A percentile compares a stretch with the other conserved stretches of the same genome.
These are phyloP conservation scores for Aurantiochytrium sp. DNA, from an alignment of 108 stramenopile genomes.

Conservation along the genomic window DNA sequence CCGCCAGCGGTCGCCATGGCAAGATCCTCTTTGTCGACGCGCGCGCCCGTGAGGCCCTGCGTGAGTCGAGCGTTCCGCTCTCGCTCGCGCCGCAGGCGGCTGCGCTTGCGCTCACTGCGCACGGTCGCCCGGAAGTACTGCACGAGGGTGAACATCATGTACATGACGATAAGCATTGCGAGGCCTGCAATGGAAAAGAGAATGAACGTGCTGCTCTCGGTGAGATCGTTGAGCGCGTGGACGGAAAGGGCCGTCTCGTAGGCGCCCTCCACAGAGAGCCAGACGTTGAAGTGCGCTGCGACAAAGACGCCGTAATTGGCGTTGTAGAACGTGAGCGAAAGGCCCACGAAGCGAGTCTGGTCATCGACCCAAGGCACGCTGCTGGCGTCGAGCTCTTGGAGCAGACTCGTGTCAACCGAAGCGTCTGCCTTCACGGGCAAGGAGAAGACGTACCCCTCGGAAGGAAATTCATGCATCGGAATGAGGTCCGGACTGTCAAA, in stretches of 20 bases:
- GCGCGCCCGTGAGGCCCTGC: background rate
- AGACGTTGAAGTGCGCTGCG: background rate
- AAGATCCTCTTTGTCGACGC: background rate
- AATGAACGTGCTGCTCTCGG: background rate
- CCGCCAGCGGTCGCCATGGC: background rate
- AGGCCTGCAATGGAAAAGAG: background rate
- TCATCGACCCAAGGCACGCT: background rate
- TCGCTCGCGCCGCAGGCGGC: too few relatives aligned
- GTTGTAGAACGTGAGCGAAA: background rate
- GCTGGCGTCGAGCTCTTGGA: background rate
- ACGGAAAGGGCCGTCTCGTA: background rate
- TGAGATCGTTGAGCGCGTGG: background rate
- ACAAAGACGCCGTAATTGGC: background rate
- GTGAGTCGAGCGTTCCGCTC: too few relatives aligned
- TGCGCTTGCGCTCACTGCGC: too few relatives aligned
- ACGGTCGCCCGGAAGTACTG: background rate
- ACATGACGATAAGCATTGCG: background rate
- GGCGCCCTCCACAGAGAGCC: background rate
- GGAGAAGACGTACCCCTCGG: background rate
- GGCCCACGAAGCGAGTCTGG: background rate
- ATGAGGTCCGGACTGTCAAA: background rate
- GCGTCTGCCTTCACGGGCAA: background rate
- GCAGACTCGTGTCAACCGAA: background rate
- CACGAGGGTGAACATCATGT: background rate
- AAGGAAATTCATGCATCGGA: background rate